Conservation (phyloP, 2,329 filamentous ascomycete genomes). For the Chrysoporthe austroafricana region DNA sequence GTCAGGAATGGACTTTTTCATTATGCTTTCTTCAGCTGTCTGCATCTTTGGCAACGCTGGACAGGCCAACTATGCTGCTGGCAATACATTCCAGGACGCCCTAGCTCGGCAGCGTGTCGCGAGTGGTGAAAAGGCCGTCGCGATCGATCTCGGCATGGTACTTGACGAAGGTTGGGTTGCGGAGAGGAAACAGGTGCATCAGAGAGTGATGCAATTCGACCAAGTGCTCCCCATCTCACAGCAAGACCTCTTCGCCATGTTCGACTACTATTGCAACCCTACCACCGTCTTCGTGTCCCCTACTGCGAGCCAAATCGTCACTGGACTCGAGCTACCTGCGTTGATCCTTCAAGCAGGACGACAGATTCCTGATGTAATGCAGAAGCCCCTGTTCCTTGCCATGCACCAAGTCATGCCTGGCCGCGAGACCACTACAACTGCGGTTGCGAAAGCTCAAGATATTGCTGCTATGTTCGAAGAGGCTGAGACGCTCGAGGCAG, state of each 20-base stretch:
- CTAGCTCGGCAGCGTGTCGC: constrained; percentile 30
- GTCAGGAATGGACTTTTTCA: constrained; percentile 7
- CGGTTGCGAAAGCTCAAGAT: not conserved
- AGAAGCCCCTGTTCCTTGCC: not conserved
- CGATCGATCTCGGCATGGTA: constrained; percentile 30
- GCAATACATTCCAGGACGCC: constrained; percentile 41
- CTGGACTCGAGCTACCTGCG: not conserved
- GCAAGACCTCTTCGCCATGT: not conserved
- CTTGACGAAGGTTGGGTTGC: not conserved
- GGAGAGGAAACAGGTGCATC: not conserved
- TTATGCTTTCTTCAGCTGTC: constrained; percentile 6
- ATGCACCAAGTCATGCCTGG: not conserved
- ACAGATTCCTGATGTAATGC: not conserved
- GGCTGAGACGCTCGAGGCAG: not conserved
- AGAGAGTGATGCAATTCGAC: not conserved
- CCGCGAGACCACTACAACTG: not conserved
- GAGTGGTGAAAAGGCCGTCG: constrained; percentile 30
- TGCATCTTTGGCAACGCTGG: constrained; percentile 1
- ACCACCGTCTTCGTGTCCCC: not conserved
- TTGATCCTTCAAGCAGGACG: not conserved
- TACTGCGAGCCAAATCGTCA: not conserved
- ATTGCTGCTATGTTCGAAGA: not conserved
- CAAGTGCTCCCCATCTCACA: not conserved
- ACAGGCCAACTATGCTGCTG: constrained; percentile 32
- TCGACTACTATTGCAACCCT: not conserved